phyloP scores from a whole-genome alignment of 2,329 filamentous ascomycete genomes.

The Pseudogymnoascus verrucosus region DNA sequence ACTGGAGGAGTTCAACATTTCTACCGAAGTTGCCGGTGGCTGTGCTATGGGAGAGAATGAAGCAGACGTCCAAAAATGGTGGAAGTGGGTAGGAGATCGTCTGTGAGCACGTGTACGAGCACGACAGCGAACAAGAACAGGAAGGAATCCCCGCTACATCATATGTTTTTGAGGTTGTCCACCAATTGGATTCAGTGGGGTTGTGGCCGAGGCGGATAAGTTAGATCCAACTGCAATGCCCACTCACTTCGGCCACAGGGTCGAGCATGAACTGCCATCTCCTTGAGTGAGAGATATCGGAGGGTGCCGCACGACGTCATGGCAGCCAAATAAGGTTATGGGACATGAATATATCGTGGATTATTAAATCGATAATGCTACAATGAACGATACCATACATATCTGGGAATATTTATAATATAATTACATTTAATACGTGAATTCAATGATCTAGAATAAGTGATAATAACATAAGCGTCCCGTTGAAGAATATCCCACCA shows the following conservation, averaged over 20 bases:
- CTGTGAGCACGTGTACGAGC: constrained; percentile 40
- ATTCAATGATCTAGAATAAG: background rate
- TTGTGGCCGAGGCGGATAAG: background rate
- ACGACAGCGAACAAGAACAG: background rate
- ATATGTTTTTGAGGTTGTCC: background rate
- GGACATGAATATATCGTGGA: background rate
- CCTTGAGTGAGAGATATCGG: background rate
- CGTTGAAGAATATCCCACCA: background rate
- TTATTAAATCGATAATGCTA: background rate
- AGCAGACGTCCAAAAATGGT: constrained; percentile 75
- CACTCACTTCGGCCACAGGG: background rate
- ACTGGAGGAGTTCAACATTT: constrained; percentile 75
- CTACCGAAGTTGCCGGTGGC: constrained; percentile 69
- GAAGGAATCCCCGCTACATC: background rate
- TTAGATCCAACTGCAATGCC: background rate
- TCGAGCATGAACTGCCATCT: background rate
- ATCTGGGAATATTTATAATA: background rate
- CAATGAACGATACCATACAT: background rate
- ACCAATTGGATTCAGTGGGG: background rate
- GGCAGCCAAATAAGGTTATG: background rate
- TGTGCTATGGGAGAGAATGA: constrained; percentile 56
- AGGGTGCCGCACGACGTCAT: background rate
- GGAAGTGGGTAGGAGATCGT: constrained; percentile 77
- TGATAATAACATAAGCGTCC: background rate
- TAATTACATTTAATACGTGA: constrained; percentile 1